These are phyloP conservation scores for Ganoderma lucidum DNA, from an alignment of 1,284 basidiomycete genomes.

Conservation along the genomic window DNA sequence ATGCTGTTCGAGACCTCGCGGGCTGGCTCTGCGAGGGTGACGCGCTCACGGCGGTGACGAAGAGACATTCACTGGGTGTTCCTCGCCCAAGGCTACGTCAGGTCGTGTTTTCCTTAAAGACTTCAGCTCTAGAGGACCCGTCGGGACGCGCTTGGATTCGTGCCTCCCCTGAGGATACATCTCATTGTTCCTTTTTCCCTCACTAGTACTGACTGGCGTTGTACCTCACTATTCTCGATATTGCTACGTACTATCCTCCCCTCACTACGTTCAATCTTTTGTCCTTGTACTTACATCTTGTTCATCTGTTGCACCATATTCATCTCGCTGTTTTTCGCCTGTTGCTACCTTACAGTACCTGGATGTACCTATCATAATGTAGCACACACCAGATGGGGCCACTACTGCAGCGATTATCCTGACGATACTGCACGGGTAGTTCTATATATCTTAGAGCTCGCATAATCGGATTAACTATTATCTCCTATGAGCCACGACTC, in stretches of 20 bases:
- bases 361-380: not conserved
- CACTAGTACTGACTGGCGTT: not conserved
- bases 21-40: slow-evolving; percentile 32
- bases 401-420: not conserved
- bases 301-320: not conserved
- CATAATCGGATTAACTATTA: not conserved
- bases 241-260: not conserved
- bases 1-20: slow-evolving; percentile 34
- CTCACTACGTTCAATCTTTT: not conserved
- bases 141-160: not conserved
- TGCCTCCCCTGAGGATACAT: too few relatives aligned
- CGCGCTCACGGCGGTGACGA: slow-evolving; percentile 36
- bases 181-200: not conserved
- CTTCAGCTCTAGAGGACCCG: not conserved
- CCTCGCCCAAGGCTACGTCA: not conserved
- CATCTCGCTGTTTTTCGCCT: not conserved
- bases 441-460: not conserved
- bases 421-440: not conserved
- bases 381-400: not conserved
- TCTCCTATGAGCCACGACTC: too few relatives aligned
- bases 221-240: not conserved
- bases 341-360: not conserved
- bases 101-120: too few relatives aligned
- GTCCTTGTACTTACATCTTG: not conserved
- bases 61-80: not conserved